phyloP scores from a whole-genome alignment of 352 stramenopile species.

The Phytopythium chamaehyphon region DNA sequence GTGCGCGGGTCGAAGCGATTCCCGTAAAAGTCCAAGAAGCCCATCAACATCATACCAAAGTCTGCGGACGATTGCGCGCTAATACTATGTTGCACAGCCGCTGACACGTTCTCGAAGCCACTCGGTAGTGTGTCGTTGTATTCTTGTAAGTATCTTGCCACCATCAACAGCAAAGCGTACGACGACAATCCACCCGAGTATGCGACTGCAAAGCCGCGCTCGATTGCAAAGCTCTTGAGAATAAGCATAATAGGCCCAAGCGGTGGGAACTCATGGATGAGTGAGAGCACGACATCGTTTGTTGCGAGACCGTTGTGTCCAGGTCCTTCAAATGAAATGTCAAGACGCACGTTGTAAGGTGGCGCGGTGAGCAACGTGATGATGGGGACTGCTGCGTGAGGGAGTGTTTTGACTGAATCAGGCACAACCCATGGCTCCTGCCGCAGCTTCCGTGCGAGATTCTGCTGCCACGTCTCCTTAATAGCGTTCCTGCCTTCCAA shows the following conservation, averaged over 20 bases:
- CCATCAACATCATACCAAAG: slow-evolving; percentile 94
- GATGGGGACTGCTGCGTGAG: slow-evolving; percentile 95
- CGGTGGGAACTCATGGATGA: slow-evolving; percentile 93
- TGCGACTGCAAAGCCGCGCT: slow-evolving; percentile 91
- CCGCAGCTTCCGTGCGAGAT: slow-evolving; percentile 93
- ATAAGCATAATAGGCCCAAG: slow-evolving; percentile 95
- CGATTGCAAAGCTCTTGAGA: slow-evolving; percentile 93
- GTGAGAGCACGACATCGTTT: slow-evolving; percentile 90
- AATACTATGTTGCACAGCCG: slow-evolving; percentile 51
- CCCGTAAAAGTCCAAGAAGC: slow-evolving; percentile 97
- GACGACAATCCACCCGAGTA: slow-evolving; percentile 97
- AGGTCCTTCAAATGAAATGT: slow-evolving; percentile 97
- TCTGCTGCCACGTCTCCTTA: slow-evolving; percentile 97
- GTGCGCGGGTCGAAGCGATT: slow-evolving; percentile 91
- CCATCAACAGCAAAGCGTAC: slow-evolving; percentile 95
- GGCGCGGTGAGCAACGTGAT: slow-evolving; percentile 92
- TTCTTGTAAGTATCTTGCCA: slow-evolving; percentile 92
- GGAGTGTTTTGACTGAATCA: slow-evolving; percentile 96
- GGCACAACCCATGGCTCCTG: slow-evolving; percentile 90
- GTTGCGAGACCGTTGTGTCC: slow-evolving; percentile 95
- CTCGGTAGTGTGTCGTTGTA: slow-evolving; percentile 65
- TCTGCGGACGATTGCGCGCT: slow-evolving; percentile 76
- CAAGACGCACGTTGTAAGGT: slow-evolving; percentile 84
- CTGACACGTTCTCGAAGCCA: slow-evolving; percentile 59
- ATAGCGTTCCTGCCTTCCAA: slow-evolving; percentile 98